phyloP scores from a whole-genome alignment of 202 grass and related monocot genomes.

The Panicum virgatum region DNA sequence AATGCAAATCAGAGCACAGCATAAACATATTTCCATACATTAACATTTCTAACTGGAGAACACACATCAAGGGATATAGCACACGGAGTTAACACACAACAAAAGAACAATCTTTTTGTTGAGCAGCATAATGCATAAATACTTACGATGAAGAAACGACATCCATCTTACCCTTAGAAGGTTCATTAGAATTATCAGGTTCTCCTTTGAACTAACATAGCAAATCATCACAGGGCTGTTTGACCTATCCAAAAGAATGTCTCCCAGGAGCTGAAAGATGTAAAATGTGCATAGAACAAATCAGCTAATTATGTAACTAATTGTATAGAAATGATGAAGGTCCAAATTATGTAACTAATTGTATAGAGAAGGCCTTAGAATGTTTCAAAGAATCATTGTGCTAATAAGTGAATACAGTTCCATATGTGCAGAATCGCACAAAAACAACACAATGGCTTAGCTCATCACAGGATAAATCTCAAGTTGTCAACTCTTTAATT shows the following conservation, averaged over 20 bases:
- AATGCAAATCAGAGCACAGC: neutral
- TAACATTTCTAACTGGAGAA: neutral
- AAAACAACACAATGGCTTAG: neutral
- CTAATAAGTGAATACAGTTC: neutral
- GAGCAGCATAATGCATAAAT: neutral
- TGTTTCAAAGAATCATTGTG: neutral
- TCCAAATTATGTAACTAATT: neutral
- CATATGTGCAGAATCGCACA: neutral
- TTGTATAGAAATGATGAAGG: neutral
- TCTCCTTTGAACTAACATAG: constrained; percentile 76
- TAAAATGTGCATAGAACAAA: neutral
- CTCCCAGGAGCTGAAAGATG: constrained; percentile 67
- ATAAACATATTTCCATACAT: neutral
- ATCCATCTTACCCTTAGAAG: constrained; percentile 75
- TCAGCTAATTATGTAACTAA: neutral
- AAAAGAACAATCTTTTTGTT: neutral
- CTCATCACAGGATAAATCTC: neutral
- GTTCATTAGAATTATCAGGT: constrained; percentile 92
- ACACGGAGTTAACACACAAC: neutral
- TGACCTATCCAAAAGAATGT: constrained; percentile 76
- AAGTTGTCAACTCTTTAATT: neutral
- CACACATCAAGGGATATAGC: neutral
- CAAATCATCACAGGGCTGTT: constrained; percentile 69
- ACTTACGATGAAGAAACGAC: neutral
- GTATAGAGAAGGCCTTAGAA: neutral